These are phyloP conservation scores for Pseudoturritis turrita DNA, from an alignment of 345 rosid species.

Conservation along the genomic window DNA sequence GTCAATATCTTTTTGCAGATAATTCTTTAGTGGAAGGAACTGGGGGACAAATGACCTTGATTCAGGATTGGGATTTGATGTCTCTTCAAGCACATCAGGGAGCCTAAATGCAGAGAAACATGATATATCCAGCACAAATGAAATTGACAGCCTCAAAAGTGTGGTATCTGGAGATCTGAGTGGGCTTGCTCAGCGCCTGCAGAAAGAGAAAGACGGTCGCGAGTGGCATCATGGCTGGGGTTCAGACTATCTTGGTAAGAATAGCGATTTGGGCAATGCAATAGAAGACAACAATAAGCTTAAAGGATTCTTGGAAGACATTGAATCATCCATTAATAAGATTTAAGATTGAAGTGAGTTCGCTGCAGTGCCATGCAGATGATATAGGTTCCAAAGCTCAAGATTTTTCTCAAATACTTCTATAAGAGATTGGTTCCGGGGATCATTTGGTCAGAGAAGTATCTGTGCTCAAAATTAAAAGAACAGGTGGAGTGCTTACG, in stretches of 20 bases:
- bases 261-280: conserved; percentile 53
- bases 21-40: conserved; percentile 45
- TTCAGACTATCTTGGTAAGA: conserved; percentile 61
- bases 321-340: conserved; percentile 72
- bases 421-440: conserved; percentile 77
- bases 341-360: conserved; percentile 70
- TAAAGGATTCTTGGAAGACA: conserved; percentile 70
- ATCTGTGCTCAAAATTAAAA: conserved; percentile 59
- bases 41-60: conserved; percentile 44
- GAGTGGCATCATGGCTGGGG: conserved; percentile 65
- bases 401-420: conserved; percentile 62
- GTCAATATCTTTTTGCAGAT: conserved; percentile 41
- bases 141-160: conserved; percentile 75
- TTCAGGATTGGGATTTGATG: conserved; percentile 73
- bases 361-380: conserved; percentile 63
- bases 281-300: conserved; percentile 76
- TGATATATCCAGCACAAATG: conserved; percentile 66
- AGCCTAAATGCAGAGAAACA: conserved; percentile 80
- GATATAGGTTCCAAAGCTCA: conserved; percentile 68
- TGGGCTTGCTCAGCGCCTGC: conserved; percentile 57
- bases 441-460: conserved; percentile 72
- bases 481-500: conserved; percentile 52
- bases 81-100: conserved; percentile 83
- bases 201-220: conserved; percentile 50
- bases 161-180: conserved; percentile 66